These are phyloP conservation scores for Musa schizocarpa DNA, from an alignment of 176 grass and related monocot genomes.

Conservation along the genomic window DNA sequence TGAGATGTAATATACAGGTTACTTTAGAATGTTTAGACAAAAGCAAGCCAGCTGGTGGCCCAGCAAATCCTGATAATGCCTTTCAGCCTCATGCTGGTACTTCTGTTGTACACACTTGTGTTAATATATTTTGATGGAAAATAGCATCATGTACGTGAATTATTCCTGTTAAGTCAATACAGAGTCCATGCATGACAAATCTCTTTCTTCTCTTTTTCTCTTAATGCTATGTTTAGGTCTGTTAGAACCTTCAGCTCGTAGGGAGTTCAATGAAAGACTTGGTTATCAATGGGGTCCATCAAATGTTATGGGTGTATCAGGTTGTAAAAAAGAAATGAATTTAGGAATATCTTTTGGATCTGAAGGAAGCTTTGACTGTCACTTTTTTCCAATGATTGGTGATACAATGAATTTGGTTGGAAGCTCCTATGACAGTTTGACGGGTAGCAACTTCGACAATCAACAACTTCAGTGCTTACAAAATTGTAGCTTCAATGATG, in stretches of 20 bases:
- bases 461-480: conserved; percentile 25
- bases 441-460: conserved; percentile 16
- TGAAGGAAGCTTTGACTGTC: conserved; percentile 19
- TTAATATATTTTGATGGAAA: conserved; percentile 11
- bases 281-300: conserved; percentile 25
- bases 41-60: conserved; percentile 3
- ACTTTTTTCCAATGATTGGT: conserved; percentile 21
- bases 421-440: conserved; percentile 16
- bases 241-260: not conserved
- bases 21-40: conserved; percentile 22
- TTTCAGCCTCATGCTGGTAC: conserved; percentile 39
- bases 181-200: not conserved
- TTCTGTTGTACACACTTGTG: not conserved
- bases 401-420: conserved; percentile 9
- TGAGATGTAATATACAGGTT: conserved; percentile 27
- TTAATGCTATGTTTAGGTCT: not conserved
- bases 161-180: not conserved
- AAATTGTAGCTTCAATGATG: conserved; percentile 21
- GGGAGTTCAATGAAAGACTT: conserved; percentile 9
- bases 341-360: not conserved
- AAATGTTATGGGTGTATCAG: conserved; percentile 2
- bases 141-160: not conserved
- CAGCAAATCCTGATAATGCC: conserved; percentile 20
- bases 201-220: not conserved
- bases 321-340: conserved; percentile 28